Base-by-base conservation (phyloP, 108 stramenopile genomes). In the Conticribra guillardii region DNA sequence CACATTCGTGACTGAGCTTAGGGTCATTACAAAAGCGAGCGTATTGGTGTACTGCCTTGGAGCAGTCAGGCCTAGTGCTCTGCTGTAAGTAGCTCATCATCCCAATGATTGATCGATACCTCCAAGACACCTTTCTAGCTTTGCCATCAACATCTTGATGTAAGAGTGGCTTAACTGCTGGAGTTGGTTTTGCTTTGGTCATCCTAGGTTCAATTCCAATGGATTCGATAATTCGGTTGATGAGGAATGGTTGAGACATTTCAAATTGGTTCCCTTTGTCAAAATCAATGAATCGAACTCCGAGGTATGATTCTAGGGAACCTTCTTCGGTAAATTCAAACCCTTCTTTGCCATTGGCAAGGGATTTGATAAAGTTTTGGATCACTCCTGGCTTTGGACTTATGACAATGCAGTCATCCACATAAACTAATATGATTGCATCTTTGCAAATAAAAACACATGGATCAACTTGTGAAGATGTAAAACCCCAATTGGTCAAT, bases 51-150 rank as follows among this genome's bases (percentile, higher is more conserved):
- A 84, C 83, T 19, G 81, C 80, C 59, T 71, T 79, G 0, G 77
- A 59, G 26, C 77, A 76, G 41, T 85, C 81, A 21, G 79, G 70
- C 0, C 77, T 45, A 22, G 64, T 75, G 31, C 75, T 82, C 17
- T 66, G 65, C 5, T 77, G 59, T 14, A 86, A 37, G 54, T 85
- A 82, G 15, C 74, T 44, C 8, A 85, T 27, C 82, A 86, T 86
- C 4, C 85, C 82, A 47, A 81, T 80, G 28, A 74, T 60, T 18
- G 67, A 78, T 0, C 65, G 32, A 57, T 86, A 83, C 47, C 33
- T 44, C 44, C 44, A 44, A 11, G 8, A 11, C 44, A 59, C 14
- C 19, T 59, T 59, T 5, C 33, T 5, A 2, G 31, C 4, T 19
- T 59, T 37, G 33, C 58, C 58, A 37, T 33, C 18, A 32, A 37